phyloP scores from a whole-genome alignment of 2,329 filamentous ascomycete species.

The Colletotrichum neosansevieriae region DNA sequence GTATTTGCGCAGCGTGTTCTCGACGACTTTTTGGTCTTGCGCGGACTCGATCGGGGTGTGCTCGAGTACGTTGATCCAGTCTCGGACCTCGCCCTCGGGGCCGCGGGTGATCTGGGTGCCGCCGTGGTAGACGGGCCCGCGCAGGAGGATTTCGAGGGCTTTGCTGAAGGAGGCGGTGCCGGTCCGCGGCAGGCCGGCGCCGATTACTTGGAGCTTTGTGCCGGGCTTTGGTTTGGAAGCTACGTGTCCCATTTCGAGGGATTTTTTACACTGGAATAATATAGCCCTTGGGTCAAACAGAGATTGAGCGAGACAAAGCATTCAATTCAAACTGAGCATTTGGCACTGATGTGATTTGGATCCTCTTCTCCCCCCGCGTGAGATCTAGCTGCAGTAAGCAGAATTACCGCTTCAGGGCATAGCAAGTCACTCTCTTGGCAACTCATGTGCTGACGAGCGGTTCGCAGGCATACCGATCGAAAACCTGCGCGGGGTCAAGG shows the following conservation, averaged over 20 bases:
- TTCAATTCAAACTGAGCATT: neutral
- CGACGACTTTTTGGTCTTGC: conserved; percentile 13
- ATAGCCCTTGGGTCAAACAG: neutral
- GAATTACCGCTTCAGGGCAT: no score
- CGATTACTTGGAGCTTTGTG: conserved; percentile 43
- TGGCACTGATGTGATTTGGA: no score
- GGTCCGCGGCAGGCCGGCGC: conserved; percentile 45
- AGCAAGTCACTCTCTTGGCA: no score
- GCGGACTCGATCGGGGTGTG: conserved; percentile 4
- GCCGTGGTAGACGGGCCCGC: conserved; percentile 42
- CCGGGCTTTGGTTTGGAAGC: conserved; percentile 42
- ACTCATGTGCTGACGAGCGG: no score
- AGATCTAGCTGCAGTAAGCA: no score
- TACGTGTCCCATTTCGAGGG: conserved; percentile 42
- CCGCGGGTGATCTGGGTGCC: conserved; percentile 43
- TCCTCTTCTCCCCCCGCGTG: no score
- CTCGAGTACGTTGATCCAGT: conserved; percentile 36
- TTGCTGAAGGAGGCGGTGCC: conserved; percentile 30
- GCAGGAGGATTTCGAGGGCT: conserved; percentile 42
- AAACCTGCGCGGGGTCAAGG: no score
- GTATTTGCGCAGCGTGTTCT: neutral
- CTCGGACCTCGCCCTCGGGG: conserved; percentile 38
- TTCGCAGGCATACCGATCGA: no score
- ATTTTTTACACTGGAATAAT: neutral
- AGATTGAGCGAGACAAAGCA: neutral